Percentiles rank a stretch among this genome's conserved stretches.
Evolutionary conservation across 1,284 basidiomycete genomes (phyloP).

Genomic region (Phylloporus gajari): DNA sequence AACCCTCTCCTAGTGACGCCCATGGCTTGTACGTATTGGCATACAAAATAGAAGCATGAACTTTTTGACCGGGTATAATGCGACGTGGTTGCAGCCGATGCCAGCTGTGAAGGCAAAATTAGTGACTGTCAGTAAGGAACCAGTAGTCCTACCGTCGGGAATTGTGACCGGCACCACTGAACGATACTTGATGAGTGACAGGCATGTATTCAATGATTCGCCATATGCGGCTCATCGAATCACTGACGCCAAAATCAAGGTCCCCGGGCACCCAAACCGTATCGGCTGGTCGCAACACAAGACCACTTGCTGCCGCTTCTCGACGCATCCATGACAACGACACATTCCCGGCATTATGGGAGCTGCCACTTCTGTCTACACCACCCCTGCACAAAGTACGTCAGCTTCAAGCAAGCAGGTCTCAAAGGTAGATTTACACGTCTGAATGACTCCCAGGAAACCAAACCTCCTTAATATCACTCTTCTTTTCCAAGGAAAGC

Average conservation of each 20-base stretch:
- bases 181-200: slow-evolving; percentile 39
- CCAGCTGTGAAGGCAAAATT: slow-evolving; percentile 23
- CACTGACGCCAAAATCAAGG: slow-evolving; percentile 27
- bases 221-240: slow-evolving; percentile 38
- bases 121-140: background rate
- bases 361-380: slow-evolving; percentile 17
- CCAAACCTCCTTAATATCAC: slow-evolving; percentile 7
- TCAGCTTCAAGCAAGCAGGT: background rate
- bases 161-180: slow-evolving; percentile 21
- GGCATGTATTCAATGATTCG: slow-evolving; percentile 37
- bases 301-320: slow-evolving; percentile 35
- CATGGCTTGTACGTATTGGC: slow-evolving; percentile 35
- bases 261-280: slow-evolving; percentile 39
- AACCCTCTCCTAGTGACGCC: slow-evolving; percentile 41
- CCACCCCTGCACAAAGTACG: slow-evolving; percentile 32
- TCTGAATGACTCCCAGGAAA: slow-evolving; percentile 40
- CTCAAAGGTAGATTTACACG: slow-evolving; percentile 35
- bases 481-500: background rate
- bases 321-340: slow-evolving; percentile 43
- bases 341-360: slow-evolving; percentile 34
- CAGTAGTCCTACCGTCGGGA: slow-evolving; percentile 23
- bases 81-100: slow-evolving; percentile 22
- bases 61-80: slow-evolving; percentile 22
- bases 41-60: slow-evolving; percentile 44
- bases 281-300: slow-evolving; percentile 34